Base-by-base conservation (phyloP, 352 stramenopile genomes). In the Pythium graminicola region DNA sequence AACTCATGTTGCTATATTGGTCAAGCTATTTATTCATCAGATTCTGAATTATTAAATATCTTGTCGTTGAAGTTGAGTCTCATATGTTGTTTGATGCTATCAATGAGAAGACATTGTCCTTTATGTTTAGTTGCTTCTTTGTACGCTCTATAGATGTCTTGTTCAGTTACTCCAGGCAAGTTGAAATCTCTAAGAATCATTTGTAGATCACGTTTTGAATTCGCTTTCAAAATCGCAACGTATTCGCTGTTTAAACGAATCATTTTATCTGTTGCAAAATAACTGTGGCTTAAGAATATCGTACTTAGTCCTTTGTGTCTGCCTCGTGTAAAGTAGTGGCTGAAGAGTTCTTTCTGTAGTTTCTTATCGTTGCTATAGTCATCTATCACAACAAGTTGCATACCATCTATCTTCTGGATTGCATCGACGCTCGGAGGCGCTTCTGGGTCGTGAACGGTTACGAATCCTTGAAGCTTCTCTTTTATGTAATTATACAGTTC, bases 261-360 rank as follows among this genome's bases (percentile, higher is more conserved):
- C 59, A 72, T 69, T 31, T 66, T 73, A 38, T 70, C 61, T 1
- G 46, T 64, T 20, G 61, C 62, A 47, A 73, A 73, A 27, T 70
- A 60, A 17, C 27, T 57, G 33, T 67, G 60, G 26, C 29, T 33
- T 4, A 71, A 19, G 38, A 73, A 70, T 50, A 67, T 58, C 1
- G 52, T 64, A 16, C 16, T 48, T 45, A 70, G 20, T 9, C 47
- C 23, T 20, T 61, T 53, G 27, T 70, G 65, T 27, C 65, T 20
- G 17, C 65, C 54, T 49, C 65, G 31, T 14, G 47, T 68, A 17
- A 65, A 69, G 27, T 53, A 73, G 36, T 70, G 62, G 47, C 26
- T 54, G 41, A 73, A 68, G 1, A 73, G 20, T 45, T 65, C 38
- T 40, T 68, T 70, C 42, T 70, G 57, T 27, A 70, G 33, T 17